Evolutionary conservation across 2,329 filamentous ascomycete species (phyloP), one percentile per base, ranked within the genome.

Genomic region (Colletotrichum orbiculare): DNA sequence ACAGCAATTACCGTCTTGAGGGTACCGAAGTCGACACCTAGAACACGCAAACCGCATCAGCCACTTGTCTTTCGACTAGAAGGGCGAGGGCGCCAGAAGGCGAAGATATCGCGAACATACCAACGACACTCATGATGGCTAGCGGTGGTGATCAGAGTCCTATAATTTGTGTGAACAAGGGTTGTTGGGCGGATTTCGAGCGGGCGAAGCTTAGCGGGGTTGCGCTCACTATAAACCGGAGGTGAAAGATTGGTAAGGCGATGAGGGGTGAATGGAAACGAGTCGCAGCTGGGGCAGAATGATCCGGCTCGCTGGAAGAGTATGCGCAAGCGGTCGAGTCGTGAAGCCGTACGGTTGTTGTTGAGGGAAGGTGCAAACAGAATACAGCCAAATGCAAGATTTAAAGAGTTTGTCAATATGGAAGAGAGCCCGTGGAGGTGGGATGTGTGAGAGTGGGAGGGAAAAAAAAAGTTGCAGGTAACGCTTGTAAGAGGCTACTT

Each of bases 1-100:
- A 98, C 95, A 79, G 95, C 95, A 82, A 98, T 92, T 77, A 97
- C 94, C 79, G 95, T 97, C 88, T 96, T 97, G 79, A 97, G 89
- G 72, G 93, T 93, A 84, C 95, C 95, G 83, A 98, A 91, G 88
- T 98, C 95, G 81, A 97, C 89, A 82, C 94, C 94, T 87, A 50
- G 33, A 61, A 58, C 59, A 60, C 45, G 37, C n/a, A 50, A 55
- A 42, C 34, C 15, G 45, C 47, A 49, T 71, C 66, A 73, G 67
- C 48, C 48, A 61, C 43, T 7, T 6, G 15, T 38, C 25, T 33
- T 10, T 48, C 39, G 43, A 46, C 17, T 52, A 15, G 34, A 7
- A 48, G 43, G 37, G 50, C 38, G n/a, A 42, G 6, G 12, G 39
- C 39, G 42, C 53, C 59, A 55, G 33, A 12, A 25, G 17, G 15